Percentiles rank a stretch among this genome's conserved stretches.
Evolutionary conservation across 2,329 filamentous ascomycete genomes (phyloP).

Genomic region (Neonectria sp.): DNA sequence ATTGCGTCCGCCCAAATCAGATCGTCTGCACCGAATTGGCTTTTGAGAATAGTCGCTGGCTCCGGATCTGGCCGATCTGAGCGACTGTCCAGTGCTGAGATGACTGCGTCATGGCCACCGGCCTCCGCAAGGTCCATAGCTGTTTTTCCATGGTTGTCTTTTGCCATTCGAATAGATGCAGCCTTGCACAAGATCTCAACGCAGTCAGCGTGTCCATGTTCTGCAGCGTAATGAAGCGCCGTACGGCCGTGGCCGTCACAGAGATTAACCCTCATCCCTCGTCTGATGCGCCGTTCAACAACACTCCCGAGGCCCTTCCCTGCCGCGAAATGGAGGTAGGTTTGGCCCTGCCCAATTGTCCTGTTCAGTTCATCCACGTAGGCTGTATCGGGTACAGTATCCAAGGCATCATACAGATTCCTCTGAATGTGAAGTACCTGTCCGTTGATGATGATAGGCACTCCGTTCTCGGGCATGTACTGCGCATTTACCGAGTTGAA

Average conservation of each 20-base stretch:
- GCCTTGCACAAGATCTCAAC: constrained; percentile 27
- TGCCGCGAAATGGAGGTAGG: constrained; percentile 32
- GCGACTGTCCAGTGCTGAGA: constrained; percentile 27
- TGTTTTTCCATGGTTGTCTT: constrained; percentile 30
- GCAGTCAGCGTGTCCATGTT: constrained; percentile 26
- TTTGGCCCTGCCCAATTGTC: constrained; percentile 23
- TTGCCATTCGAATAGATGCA: constrained; percentile 22
- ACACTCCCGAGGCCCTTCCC: constrained; percentile 15
- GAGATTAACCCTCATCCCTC: constrained; percentile 29
- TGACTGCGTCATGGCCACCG: constrained; percentile 27
- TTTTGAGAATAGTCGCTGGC: not conserved
- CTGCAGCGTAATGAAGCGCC: constrained; percentile 39
- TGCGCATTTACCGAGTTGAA: constrained; percentile 31
- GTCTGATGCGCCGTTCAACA: constrained; percentile 30
- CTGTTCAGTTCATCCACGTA: constrained; percentile 29
- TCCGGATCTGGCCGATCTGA: constrained; percentile 22
- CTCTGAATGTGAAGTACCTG: constrained; percentile 37
- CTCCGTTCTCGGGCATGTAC: constrained; percentile 31
- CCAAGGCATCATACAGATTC: constrained; percentile 42
- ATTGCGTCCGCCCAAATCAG: constrained; percentile 50
- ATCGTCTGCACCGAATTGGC: constrained; percentile 15
- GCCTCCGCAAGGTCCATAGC: constrained; percentile 36
- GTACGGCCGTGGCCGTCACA: constrained; percentile 30
- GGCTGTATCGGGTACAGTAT: constrained; percentile 26
- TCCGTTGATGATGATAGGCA: constrained; percentile 37